phyloP scores from a whole-genome alignment of 176 grass and related monocot species.

The Alopecurus myosuroides region DNA sequence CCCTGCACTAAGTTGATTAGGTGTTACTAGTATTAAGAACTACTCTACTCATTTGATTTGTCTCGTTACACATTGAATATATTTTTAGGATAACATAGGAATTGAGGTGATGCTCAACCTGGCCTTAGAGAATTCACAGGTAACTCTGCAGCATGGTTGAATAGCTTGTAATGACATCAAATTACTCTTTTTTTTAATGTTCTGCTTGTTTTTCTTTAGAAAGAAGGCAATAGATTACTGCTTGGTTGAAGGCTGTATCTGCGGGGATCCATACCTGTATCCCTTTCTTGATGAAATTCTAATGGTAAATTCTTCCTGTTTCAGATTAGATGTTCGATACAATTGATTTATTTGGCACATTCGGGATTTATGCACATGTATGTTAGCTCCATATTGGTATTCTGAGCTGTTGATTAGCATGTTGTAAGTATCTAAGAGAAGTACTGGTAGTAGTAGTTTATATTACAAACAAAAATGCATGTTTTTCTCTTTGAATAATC shows the following conservation, averaged over 20 bases:
- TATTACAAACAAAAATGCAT: background rate
- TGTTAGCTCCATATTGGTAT: background rate
- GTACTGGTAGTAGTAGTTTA: background rate
- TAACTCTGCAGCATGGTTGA: background rate
- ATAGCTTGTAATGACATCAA: background rate
- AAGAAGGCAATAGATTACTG: no score
- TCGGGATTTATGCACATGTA: background rate
- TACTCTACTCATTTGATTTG: background rate
- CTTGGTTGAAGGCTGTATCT: no score
- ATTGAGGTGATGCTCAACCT: background rate
- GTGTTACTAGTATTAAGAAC: background rate
- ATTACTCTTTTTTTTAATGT: no score
- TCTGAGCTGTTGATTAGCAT: background rate
- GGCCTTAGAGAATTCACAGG: background rate
- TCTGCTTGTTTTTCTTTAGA: no score
- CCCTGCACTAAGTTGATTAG: background rate
- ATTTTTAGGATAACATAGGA: background rate
- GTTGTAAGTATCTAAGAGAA: background rate
- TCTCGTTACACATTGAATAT: background rate
- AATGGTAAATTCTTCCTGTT: slow-evolving; percentile 3
- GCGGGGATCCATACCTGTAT: background rate
- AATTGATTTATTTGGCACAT: background rate
- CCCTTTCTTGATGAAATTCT: background rate
- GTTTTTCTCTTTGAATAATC: background rate
- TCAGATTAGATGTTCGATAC: background rate